These are phyloP conservation scores for Biscogniauxia sp. DNA, from an alignment of 2,329 filamentous ascomycete species.

Conservation along the genomic window DNA sequence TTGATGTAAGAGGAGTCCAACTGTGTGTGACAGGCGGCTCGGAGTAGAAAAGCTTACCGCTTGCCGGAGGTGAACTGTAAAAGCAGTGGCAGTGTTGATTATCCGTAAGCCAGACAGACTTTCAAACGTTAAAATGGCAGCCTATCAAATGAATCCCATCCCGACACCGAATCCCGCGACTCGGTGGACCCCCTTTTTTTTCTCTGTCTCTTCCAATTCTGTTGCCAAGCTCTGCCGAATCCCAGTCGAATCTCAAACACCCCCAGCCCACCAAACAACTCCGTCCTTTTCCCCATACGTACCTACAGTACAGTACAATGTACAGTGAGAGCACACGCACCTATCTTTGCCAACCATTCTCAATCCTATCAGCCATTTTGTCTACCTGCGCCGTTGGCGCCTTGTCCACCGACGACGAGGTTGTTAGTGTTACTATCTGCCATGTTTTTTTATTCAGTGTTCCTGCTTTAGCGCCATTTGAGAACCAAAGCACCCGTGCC, in stretches of 20 bases:
- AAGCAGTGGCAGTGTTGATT: too few species aligned
- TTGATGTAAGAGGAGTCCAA: too few species aligned
- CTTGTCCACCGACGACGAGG: constrained; percentile 7
- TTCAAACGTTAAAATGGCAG: not conserved
- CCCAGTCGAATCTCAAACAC: constrained; percentile 23
- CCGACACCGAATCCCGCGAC: constrained; percentile 9
- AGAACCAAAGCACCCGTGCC: constrained; percentile 5
- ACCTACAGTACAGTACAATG: constrained; percentile 7
- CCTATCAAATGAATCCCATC: not conserved
- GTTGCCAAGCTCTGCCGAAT: constrained; percentile 12
- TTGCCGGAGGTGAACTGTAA: not conserved
- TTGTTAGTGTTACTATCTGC: not conserved
- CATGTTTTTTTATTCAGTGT: constrained; percentile 7
- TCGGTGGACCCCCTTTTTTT: constrained; percentile 10
- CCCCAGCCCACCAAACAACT: constrained; percentile 17
- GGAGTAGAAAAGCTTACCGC: not conserved
- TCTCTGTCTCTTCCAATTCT: constrained; percentile 5
- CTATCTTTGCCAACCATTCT: constrained; percentile 12
- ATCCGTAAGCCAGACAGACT: not conserved
- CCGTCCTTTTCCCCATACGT: constrained; percentile 13
- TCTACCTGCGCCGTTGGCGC: constrained; percentile 17
- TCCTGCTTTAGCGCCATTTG: constrained; percentile 21
- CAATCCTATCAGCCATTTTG: constrained; percentile 13
- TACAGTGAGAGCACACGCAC: not conserved
- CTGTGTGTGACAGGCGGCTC: not conserved